A percentile compares a stretch with the other conserved stretches of the same genome.
These are phyloP conservation scores for Fusarium oligoseptatum DNA, from an alignment of 2,329 filamentous ascomycete species.

Conservation along the genomic window DNA sequence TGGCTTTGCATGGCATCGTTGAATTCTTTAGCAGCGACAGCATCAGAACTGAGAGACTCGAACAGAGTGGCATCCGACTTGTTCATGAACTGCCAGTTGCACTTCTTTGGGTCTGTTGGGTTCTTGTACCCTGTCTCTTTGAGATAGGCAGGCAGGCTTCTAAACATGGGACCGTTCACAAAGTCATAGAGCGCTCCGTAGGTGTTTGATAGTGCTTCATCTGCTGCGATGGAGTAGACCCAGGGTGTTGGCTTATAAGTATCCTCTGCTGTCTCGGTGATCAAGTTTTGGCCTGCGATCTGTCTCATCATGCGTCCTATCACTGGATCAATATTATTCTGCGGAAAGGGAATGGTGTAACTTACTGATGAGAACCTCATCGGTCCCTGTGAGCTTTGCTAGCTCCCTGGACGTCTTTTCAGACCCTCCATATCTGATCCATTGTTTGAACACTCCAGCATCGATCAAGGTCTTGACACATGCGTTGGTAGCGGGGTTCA, in stretches of 20 bases:
- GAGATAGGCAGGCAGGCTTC: slow-evolving; percentile 50
- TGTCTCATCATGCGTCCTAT: slow-evolving; percentile 53
- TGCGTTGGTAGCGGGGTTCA: slow-evolving; percentile 49
- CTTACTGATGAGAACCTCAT: slow-evolving; percentile 51
- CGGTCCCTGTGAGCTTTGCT: slow-evolving; percentile 50
- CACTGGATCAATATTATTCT: fast-evolving
- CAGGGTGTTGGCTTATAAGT: slow-evolving; percentile 52
- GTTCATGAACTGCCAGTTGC: slow-evolving; percentile 52
- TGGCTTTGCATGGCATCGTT: slow-evolving; percentile 55
- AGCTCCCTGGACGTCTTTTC: slow-evolving; percentile 50
- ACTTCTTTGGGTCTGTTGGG: slow-evolving; percentile 49
- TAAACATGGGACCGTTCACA: slow-evolving; percentile 50
- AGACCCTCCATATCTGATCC: slow-evolving; percentile 48
- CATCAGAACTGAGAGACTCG: slow-evolving; percentile 48
- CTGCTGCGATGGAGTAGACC: slow-evolving; percentile 47
- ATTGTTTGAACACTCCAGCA: slow-evolving; percentile 53
- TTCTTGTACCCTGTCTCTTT: slow-evolving; percentile 51
- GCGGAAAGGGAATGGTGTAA: not conserved
- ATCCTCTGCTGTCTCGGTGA: slow-evolving; percentile 51
- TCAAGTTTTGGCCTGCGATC: slow-evolving; percentile 52
- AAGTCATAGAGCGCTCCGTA: slow-evolving; percentile 53
- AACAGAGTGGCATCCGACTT: slow-evolving; percentile 48
- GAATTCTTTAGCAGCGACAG: slow-evolving; percentile 49
- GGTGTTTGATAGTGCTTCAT: slow-evolving; percentile 46
- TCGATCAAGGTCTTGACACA: slow-evolving; percentile 55